A percentile compares a stretch with the other conserved stretches of the same genome.
Evolutionary conservation across 768 basidiomycete genomes (phyloP).

Genomic region (Lactarius quietus): DNA sequence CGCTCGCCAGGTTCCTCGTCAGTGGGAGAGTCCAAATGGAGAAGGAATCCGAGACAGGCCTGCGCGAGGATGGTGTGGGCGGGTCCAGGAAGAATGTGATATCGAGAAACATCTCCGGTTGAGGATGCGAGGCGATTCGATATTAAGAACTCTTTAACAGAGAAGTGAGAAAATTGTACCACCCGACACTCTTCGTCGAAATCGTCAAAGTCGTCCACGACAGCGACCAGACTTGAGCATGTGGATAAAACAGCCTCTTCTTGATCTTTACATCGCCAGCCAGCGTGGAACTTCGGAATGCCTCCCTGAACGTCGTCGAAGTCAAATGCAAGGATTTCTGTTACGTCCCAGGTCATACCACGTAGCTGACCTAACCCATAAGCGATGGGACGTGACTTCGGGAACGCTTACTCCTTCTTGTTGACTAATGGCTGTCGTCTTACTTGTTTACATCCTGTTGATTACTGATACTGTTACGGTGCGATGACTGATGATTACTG

Average conservation of each 20-base stretch:
- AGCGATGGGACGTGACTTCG: no score
- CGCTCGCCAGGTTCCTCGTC: not conserved
- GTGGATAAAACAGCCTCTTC: not conserved
- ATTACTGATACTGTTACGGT: no score
- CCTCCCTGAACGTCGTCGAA: not conserved
- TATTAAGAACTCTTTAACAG: conserved; percentile 2
- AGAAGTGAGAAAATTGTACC: conserved; percentile 1
- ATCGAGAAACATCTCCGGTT: not conserved
- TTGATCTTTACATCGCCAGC: conserved; percentile 1
- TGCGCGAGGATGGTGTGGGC: not conserved
- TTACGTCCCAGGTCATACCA: no score
- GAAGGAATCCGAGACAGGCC: not conserved
- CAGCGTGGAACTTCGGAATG: not conserved
- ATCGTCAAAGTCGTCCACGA: not conserved
- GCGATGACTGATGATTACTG: no score
- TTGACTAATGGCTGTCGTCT: no score
- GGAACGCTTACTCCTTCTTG: no score
- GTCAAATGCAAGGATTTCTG: not conserved
- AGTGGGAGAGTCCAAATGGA: not conserved
- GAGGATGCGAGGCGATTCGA: not conserved
- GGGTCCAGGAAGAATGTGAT: not conserved
- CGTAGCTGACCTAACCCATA: no score
- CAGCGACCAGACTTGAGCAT: not conserved
- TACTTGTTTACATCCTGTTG: no score
- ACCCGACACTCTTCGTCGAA: no score